These are phyloP conservation scores for Fragaria iinumae DNA, from an alignment of 306 rosid species.

Conservation along the genomic window DNA sequence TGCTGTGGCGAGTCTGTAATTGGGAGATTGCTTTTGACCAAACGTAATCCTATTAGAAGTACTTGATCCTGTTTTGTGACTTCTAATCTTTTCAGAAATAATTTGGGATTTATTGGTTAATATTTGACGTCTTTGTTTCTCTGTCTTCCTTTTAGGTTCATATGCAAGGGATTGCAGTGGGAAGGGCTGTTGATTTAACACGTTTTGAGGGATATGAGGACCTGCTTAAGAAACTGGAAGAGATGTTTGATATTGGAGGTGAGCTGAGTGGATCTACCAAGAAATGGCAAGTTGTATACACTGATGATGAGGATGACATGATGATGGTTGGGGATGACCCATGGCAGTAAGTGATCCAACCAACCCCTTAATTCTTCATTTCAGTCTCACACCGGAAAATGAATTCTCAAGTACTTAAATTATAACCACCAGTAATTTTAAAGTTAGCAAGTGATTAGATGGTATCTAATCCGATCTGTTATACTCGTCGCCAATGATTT, in stretches of 20 bases:
- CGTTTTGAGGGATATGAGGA: constrained; percentile 74
- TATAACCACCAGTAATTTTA: background rate
- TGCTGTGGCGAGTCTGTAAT: background rate
- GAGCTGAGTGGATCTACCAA: constrained; percentile 72
- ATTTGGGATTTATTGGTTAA: constrained; percentile 1
- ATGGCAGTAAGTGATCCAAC: constrained; percentile 74
- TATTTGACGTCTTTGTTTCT: background rate
- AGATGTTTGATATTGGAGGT: constrained; percentile 86
- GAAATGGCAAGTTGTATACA: constrained; percentile 91
- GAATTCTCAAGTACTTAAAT: background rate
- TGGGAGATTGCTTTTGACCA: background rate
- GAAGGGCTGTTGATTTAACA: constrained; percentile 93
- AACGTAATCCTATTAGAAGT: background rate
- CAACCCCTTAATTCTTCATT: constrained; percentile 6
- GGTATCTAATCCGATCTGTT: background rate
- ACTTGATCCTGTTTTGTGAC: background rate
- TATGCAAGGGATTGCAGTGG: constrained; percentile 99
- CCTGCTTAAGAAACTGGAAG: constrained; percentile 80
- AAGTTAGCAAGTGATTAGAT: background rate
- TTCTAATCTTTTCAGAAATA: background rate
- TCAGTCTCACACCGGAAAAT: background rate
- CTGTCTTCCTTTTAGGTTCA: constrained; percentile 59
- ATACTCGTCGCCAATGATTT: background rate
- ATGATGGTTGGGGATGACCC: constrained; percentile 99
- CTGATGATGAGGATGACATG: constrained; percentile 94